These are phyloP conservation scores for Gynandropsis gynandra DNA, from an alignment of 345 rosid species.

Conservation along the genomic window DNA sequence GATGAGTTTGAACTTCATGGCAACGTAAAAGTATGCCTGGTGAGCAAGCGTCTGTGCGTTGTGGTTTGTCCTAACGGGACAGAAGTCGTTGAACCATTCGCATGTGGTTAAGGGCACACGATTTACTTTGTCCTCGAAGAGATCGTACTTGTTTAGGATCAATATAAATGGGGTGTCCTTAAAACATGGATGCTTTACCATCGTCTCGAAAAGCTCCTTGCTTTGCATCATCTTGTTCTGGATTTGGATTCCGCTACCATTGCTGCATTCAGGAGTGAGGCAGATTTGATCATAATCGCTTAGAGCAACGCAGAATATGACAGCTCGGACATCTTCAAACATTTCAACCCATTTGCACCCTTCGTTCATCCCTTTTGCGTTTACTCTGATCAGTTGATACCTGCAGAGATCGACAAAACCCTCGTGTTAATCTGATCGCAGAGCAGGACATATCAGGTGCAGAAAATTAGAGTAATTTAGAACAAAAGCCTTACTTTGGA, in stretches of 20 bases:
- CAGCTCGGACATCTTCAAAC: slow-evolving; percentile 89
- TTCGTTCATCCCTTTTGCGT: slow-evolving; percentile 85
- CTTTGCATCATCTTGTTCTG: slow-evolving; percentile 85
- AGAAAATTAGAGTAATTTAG: neutral
- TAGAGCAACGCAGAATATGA: slow-evolving; percentile 79
- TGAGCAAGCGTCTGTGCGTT: slow-evolving; percentile 69
- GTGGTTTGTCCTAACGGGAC: slow-evolving; percentile 57
- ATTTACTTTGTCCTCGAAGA: slow-evolving; percentile 78
- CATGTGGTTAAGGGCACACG: slow-evolving; percentile 58
- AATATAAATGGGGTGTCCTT: slow-evolving; percentile 72
- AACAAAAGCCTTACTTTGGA: slow-evolving; percentile 41
- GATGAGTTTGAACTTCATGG: slow-evolving; percentile 89
- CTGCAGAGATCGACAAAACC: slow-evolving; percentile 40
- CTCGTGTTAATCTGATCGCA: neutral
- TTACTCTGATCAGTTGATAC: slow-evolving; percentile 87
- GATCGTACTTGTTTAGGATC: slow-evolving; percentile 87
- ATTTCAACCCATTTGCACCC: slow-evolving; percentile 99
- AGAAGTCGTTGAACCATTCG: slow-evolving; percentile 84
- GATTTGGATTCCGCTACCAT: slow-evolving; percentile 39
- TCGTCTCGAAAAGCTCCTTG: slow-evolving; percentile 77
- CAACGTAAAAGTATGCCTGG: slow-evolving; percentile 90
- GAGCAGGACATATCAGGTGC: neutral
- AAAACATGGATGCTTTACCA: slow-evolving; percentile 83
- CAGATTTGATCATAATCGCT: slow-evolving; percentile 79
- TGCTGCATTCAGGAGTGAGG: slow-evolving; percentile 38